phyloP scores from a whole-genome alignment of 164 flowering plant genomes.

The Nelumbo lutea region DNA sequence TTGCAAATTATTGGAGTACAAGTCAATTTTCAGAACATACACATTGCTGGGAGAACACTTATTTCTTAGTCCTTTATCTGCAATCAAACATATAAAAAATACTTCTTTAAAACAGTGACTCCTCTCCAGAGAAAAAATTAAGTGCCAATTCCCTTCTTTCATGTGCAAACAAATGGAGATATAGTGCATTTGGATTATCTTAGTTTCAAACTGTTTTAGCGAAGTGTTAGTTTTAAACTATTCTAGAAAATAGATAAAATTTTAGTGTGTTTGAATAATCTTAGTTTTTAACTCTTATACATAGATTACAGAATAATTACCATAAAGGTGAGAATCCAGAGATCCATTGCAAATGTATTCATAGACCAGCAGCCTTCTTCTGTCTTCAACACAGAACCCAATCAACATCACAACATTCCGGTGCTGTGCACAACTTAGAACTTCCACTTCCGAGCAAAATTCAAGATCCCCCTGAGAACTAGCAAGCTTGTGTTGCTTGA shows the following conservation, averaged over 20 bases:
- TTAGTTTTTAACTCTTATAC: neutral
- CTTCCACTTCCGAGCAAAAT: constrained; percentile 94
- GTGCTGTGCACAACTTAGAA: constrained; percentile 93
- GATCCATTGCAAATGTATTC: constrained; percentile 96
- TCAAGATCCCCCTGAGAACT: constrained; percentile 92
- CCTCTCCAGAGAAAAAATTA: too few relatives aligned
- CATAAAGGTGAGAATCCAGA: constrained; percentile 86
- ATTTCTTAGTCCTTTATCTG: too few relatives aligned
- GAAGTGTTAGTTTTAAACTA: too few relatives aligned
- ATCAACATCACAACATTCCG: constrained; percentile 94
- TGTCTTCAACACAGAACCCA: constrained; percentile 84
- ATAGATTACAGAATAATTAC: constrained; percentile 29
- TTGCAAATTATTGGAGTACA: too few relatives aligned
- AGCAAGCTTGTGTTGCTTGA: constrained; percentile 85
- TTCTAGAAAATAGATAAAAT: too few relatives aligned
- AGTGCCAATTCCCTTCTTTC: too few relatives aligned
- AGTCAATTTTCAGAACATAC: too few relatives aligned
- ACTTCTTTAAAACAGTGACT: too few relatives aligned
- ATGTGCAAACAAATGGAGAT: too few relatives aligned
- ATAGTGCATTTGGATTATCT: neutral
- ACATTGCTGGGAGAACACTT: too few relatives aligned
- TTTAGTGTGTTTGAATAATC: neutral
- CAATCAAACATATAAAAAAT: too few relatives aligned
- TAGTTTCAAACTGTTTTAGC: neutral
- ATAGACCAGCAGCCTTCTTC: constrained; percentile 79